phyloP scores from a whole-genome alignment of 495 filamentous ascomycete species.

The Aeminium ludgeri region DNA sequence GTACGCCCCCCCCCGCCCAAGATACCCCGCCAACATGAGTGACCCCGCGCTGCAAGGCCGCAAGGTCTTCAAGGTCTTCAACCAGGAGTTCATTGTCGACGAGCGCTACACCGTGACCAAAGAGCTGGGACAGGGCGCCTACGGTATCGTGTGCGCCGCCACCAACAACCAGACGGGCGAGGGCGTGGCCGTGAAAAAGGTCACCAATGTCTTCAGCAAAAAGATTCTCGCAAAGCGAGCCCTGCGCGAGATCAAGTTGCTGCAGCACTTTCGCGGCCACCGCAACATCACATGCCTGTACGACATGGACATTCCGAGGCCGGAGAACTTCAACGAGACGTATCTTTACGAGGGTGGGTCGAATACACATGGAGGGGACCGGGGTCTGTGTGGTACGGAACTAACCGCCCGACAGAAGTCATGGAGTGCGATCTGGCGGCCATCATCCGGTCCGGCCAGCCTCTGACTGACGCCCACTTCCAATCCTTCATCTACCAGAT shows the following conservation, averaged over 20 bases:
- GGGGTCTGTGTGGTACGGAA: too few species aligned
- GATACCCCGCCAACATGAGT: slow-evolving; percentile 3
- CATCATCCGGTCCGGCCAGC: slow-evolving; percentile 95
- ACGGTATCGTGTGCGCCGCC: slow-evolving; percentile 96
- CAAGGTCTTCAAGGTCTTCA: slow-evolving; percentile 99
- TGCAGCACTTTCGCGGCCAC: slow-evolving; percentile 84
- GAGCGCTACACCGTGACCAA: slow-evolving; percentile 97
- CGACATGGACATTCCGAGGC: slow-evolving; percentile 97
- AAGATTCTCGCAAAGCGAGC: slow-evolving; percentile 98
- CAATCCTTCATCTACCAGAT: slow-evolving; percentile 99
- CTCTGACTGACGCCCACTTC: slow-evolving; percentile 96
- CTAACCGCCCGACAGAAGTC: slow-evolving; percentile 43
- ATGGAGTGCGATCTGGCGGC: slow-evolving; percentile 99
- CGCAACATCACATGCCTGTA: slow-evolving; percentile 90
- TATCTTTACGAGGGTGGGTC: slow-evolving; percentile 88
- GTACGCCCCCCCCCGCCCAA: background rate
- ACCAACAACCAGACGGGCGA: slow-evolving; percentile 81
- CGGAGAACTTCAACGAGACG: slow-evolving; percentile 97
- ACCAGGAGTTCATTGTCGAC: slow-evolving; percentile 98
- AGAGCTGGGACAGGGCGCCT: slow-evolving; percentile 93
- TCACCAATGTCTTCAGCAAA: slow-evolving; percentile 99
- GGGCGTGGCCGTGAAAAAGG: slow-evolving; percentile 98
- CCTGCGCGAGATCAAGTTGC: slow-evolving; percentile 90
- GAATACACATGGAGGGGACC: too few species aligned
- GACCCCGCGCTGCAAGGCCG: slow-evolving; percentile 34